Evolutionary conservation across 2,329 filamentous ascomycete species (phyloP), one percentile per base, ranked within the genome.

Genomic region (Fonsecaea erecta): DNA sequence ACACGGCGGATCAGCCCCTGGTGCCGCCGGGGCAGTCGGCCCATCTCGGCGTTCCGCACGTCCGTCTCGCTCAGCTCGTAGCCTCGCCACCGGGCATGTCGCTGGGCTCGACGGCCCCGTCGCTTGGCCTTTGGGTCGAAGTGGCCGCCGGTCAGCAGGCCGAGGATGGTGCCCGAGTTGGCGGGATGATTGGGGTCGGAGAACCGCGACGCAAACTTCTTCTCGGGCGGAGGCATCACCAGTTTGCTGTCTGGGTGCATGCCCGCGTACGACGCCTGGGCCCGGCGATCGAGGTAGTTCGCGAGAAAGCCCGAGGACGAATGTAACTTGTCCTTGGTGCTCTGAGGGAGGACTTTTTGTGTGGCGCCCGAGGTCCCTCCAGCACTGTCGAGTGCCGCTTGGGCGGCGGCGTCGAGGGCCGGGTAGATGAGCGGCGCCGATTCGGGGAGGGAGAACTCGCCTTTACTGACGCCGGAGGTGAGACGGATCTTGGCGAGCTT

Each of bases 111-210:
- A 3, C 26, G 53, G 14, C 52, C 63, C 6, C 66, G 57, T 14
- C 37, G 35, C 24, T 56, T 62, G 24, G 71, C 60, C 30, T 62
- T 61, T 7, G 67, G 69, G 43, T 71, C 65, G 52, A 71, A 62
- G 34, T 63, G 35, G 0, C 83, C 83, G 1, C 83, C 83, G 0
- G 79, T 83, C 1, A 84, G 67, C 1, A 85, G 71, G 0, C 79
- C 76, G 2, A 84, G 70, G 8, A 84, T 72, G 6, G 78, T 79
- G 1, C 84, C 83, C 30, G 77, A 82, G 68, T 80, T 83, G 34
- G 80, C 81, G 0, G 83, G 77, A 66, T 85, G 80, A 65, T 79
- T 82, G 0, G 84, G 83, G 66, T 86, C 83, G 7, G 80, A 78
- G 68, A 81, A 84, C 24, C 81, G 77, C 3, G 80, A 83, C 0